Percentiles rank a stretch among this genome's conserved stretches.
Conservation (phyloP, 495 filamentous ascomycete genomes). For the Ascodesmis nigricans region DNA sequence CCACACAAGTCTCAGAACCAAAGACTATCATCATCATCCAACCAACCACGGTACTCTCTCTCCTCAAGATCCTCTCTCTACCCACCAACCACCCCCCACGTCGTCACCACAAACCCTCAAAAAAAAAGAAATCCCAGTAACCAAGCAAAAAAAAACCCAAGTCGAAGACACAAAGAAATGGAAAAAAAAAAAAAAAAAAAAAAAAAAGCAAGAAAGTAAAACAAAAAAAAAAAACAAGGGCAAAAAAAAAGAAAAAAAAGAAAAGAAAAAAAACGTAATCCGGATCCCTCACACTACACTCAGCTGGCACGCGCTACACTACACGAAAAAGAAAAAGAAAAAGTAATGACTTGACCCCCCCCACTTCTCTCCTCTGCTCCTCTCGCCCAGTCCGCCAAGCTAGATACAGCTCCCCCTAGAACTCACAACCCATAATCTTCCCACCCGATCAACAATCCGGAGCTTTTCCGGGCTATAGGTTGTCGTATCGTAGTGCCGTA, state of each 20-base stretch:
- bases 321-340: conserved; percentile 8
- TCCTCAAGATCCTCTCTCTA: no score
- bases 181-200: conserved; percentile 7
- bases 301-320: conserved; percentile 2
- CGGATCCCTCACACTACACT: conserved; percentile 12
- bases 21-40: no score
- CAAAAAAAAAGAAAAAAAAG: conserved; percentile 3
- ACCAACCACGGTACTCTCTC: no score
- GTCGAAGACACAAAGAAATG: conserved; percentile 3
- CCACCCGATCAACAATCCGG: background rate
- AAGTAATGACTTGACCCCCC: conserved; percentile 1
- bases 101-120: no score
- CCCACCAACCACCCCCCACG: no score
- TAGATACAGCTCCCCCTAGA: background rate
- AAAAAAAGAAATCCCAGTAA: background rate
- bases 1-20: no score
- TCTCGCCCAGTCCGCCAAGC: background rate
- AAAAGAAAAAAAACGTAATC: conserved; percentile 6
- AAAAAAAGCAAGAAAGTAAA: background rate
- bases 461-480: background rate
- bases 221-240: background rate
- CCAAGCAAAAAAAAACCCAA: conserved; percentile 1
- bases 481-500: background rate
- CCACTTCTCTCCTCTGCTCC: conserved; percentile 3
- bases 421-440: background rate